Evolutionary conservation across 140 eudicot species (phyloP), one percentile per base, ranked within the genome.

Genomic region (Ambrosia hybrid): DNA sequence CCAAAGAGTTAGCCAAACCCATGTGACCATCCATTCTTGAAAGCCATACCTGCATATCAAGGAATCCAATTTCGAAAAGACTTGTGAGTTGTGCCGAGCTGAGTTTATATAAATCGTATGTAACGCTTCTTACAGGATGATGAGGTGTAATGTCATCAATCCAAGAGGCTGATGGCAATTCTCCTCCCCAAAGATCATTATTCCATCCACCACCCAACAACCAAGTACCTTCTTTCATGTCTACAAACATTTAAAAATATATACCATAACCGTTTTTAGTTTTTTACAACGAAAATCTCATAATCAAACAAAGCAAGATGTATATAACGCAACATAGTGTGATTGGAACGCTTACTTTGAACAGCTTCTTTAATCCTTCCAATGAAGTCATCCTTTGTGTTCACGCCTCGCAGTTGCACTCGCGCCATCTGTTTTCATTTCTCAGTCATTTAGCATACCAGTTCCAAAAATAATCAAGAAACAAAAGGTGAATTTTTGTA

Each of bases 141-240:
- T 83, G 78, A 71, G 84, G 88, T 15, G 97, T 88, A 45, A 94
- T 73, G 49, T 88, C 89, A 68, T 94, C 97, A 71, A 94, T 94
- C 99, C 99, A 94, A 45, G 91, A 83, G 53, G 90, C 88, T 78
- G 80, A 79, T 56, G 99, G 99, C 67, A 83, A 51, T 71, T 90
- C 96, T 65, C 99, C 99, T 66, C 97, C 99, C 99, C 99, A 94
- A 57, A 88, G 79, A 76, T 86, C 97, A 83, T 94, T 88, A 76
- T 90, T 94, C 99, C 99, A 94, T 71, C 99, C 99, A 66, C 96
- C 95, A 60, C 99, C 99, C 89, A 88, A 78, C 76, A 90, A 67
- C 99, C 99, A 94, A 56, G 88, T 75, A 49, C 95, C 97, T 46
- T 80, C 75, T 80, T 80, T 78, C 87, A 77, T 59, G 87, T 80